Conservation (phyloP, 306 rosid genomes). For the Pterocarpus santalinus region DNA sequence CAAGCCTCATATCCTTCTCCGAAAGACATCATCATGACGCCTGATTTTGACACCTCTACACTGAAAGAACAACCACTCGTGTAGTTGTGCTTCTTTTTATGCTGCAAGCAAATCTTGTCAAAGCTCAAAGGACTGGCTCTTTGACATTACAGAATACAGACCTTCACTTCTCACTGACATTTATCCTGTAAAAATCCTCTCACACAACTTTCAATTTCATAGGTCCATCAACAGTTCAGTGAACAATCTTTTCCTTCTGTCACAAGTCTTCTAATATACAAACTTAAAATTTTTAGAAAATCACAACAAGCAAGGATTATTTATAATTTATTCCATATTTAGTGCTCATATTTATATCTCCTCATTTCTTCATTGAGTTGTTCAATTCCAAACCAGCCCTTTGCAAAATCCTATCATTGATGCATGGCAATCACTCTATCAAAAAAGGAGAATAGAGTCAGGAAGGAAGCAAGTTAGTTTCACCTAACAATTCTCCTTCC, state of each 20-base stretch:
- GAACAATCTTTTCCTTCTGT: constrained; percentile 7
- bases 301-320: background rate
- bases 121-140: constrained; percentile 30
- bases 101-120: constrained; percentile 14
- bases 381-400: constrained; percentile 23
- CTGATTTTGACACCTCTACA: constrained; percentile 24
- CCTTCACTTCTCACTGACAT: constrained; percentile 10
- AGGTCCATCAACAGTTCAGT: constrained; percentile 17
- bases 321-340: constrained; percentile 27
- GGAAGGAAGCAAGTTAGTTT: constrained; percentile 21
- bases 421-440: constrained; percentile 4
- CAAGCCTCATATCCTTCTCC: constrained; percentile 7
- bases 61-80: constrained; percentile 4
- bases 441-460: background rate
- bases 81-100: background rate
- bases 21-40: background rate
- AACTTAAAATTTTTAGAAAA: constrained; percentile 10
- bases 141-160: background rate
- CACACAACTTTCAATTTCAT: constrained; percentile 30
- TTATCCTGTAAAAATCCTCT: constrained; percentile 13
- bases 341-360: constrained; percentile 22
- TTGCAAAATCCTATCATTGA: constrained; percentile 2
- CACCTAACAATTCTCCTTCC: background rate
- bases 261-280: background rate
- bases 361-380: background rate